These are phyloP conservation scores for Diplodia scrobiculata DNA, from an alignment of 2,329 filamentous ascomycete species.

Conservation along the genomic window DNA sequence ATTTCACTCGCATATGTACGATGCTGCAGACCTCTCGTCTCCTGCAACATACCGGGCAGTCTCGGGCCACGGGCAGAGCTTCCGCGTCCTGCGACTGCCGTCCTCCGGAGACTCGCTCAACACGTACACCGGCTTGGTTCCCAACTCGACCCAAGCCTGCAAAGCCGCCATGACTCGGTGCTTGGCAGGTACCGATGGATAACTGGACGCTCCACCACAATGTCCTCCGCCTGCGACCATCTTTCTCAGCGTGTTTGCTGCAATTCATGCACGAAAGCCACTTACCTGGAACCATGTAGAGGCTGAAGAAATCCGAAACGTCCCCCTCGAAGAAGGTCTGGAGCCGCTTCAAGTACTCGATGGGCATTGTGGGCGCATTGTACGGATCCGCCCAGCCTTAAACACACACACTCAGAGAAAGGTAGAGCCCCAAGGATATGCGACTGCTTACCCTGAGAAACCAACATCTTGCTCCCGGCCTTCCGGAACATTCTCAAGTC, in stretches of 20 bases:
- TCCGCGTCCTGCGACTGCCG: slow-evolving; percentile 17
- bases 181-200: slow-evolving; percentile 18
- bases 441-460: slow-evolving; percentile 39
- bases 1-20: slow-evolving; percentile 6
- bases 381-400: slow-evolving; percentile 30
- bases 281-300: slow-evolving; percentile 30
- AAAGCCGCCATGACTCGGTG: slow-evolving; percentile 17
- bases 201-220: slow-evolving; percentile 16
- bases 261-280: too few species aligned
- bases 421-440: background rate
- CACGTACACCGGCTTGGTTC: slow-evolving; percentile 16
- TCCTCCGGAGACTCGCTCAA: slow-evolving; percentile 13
- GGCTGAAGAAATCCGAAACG: slow-evolving; percentile 22
- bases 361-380: slow-evolving; percentile 23
- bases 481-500: slow-evolving; percentile 40
- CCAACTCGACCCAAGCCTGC: slow-evolving; percentile 24
- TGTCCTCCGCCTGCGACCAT: slow-evolving; percentile 21
- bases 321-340: slow-evolving; percentile 4
- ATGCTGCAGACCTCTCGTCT: background rate
- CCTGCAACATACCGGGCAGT: background rate
- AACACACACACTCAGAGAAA: background rate
- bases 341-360: slow-evolving; percentile 12
- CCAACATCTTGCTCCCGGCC: slow-evolving; percentile 45
- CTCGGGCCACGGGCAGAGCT: slow-evolving; percentile 27
- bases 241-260: background rate